Evolutionary conservation across 1,139 yeast species (phyloP), one percentile per base, ranked within the genome.

Genomic region (Lodderomyces orthopsilosis): DNA sequence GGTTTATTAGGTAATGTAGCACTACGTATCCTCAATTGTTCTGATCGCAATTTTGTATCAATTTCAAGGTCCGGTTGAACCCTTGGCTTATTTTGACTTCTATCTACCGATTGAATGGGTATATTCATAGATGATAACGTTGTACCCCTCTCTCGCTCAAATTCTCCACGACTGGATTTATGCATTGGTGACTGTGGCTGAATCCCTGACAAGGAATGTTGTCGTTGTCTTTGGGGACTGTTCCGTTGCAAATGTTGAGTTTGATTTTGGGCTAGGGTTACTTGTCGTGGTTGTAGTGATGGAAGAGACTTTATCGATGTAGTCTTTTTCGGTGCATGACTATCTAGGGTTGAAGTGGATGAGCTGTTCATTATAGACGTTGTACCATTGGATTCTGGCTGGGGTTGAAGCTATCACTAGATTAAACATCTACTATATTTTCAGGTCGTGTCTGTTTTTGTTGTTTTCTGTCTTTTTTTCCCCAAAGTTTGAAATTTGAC

Each of bases 91-190:
- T 15, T 24, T 12, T 37, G 33, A 12, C 38, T 41, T 30, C 48
- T 22, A 32, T 41, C 45, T n/a, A 45, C 44, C 12, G 48, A 35
- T 26, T 45, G 46, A 21, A 59, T 45, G 6, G 57, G 45, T 24
- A 46, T 43, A 40, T 60, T 63, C 19, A 59, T 54, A 9, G 63
- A 57, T 6, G 52, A 49, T 10, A 52, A 36, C 2, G 64, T 59
- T 14, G 59, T 43, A 37, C 60, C 53, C 33, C 63, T 26, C 13
- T 47, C 47, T 17, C 53, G 28, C 13, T 41, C 44, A 4, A 33
- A 13, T 14, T 44, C 42, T 12, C 17, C 24, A 19, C 22, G 37
- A 32, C 41, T 41, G 15, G 26, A 38, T 9, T 36, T 37, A 14
- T 38, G 40, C 4, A 19, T 8, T n/a, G 21, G 34, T 18, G 28